Evolutionary conservation across 2,329 filamentous ascomycete genomes (phyloP), one percentile per base, ranked within the genome.

Genomic region (Phaeophleospora eucalypticola): DNA sequence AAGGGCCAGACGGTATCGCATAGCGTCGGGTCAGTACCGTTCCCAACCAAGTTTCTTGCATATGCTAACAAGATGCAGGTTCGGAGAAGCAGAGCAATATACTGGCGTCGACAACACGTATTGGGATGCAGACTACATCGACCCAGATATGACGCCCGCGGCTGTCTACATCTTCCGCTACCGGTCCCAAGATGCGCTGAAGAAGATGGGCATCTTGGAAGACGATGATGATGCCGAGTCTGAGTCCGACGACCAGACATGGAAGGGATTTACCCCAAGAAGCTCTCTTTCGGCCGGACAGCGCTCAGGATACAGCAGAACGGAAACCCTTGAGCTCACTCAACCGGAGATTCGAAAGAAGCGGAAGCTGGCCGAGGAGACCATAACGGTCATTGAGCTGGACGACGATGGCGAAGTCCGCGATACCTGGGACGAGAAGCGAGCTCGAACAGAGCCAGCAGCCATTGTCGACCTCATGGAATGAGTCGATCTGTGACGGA

Each of bases 1-100:
- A 58, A 58, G 20, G 58, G 55, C 0, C 43, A 46, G 20, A 43
- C 53, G 4, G n/a, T 59, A 3, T 54, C 56, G 0, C 54, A 59
- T 32, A 52, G 27, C 14, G 45, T 51, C 19, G 36, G 17, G 43
- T 51, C 39, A n/a, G 37, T 19, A 15, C 21, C 15, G 3, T 7
- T 2, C 12, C 15, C 14, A 4, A 4, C 3, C 17, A 34, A 7
- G 15, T 6, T 17, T 29, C 19, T 15, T 14, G 16, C 14, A 17
- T 19, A 4, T 12, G 35, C 45, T 36, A 27, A 38, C 16, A 27
- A 41, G 14, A 38, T 14, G 24, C 33, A 32, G 18, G 18, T 43
- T 29, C 15, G 20, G 17, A 4, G 34, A 44, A 20, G 36, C 40
- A 17, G 20, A 33, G 16, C 38, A 18, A 27, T 21, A 15, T 21